Percentiles rank a stretch among this genome's conserved stretches.
Evolutionary conservation across 1,139 yeast species (phyloP).

Genomic region (Groenewaldozyma sp.): DNA sequence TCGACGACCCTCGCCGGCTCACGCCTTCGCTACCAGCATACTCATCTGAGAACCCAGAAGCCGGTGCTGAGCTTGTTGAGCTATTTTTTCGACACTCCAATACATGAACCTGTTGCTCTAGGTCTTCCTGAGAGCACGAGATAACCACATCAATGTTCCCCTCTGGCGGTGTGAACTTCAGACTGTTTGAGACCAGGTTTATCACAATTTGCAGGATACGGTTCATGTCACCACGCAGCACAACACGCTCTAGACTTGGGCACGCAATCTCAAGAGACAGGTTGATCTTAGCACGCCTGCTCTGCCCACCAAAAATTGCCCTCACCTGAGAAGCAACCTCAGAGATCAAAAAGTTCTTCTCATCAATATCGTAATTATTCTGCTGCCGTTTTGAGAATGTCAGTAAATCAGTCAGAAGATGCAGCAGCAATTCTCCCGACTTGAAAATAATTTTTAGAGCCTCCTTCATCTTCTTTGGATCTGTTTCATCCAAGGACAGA

Average conservation of each 20-base stretch:
- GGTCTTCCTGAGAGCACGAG: slow-evolving; percentile 1
- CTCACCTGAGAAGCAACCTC: slow-evolving; percentile 77
- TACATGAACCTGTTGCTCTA: neutral
- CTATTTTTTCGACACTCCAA: neutral
- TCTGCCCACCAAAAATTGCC: slow-evolving; percentile 80
- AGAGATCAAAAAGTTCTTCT: slow-evolving; percentile 59
- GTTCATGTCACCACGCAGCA: slow-evolving; percentile 82
- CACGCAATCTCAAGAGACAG: slow-evolving; percentile 37
- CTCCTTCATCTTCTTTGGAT: slow-evolving; percentile 58
- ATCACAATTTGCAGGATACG: slow-evolving; percentile 85
- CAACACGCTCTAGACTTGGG: slow-evolving; percentile 31
- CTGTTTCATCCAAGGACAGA: slow-evolving; percentile 79
- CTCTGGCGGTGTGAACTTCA: slow-evolving; percentile 85
- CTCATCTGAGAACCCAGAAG: neutral
- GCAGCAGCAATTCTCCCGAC: slow-evolving; percentile 77
- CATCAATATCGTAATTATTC: slow-evolving; percentile 69
- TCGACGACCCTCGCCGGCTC: neutral
- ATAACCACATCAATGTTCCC: slow-evolving; percentile 62
- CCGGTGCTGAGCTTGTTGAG: slow-evolving; percentile 4
- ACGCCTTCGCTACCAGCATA: neutral
- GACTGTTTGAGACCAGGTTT: slow-evolving; percentile 82
- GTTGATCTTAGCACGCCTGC: slow-evolving; percentile 64
- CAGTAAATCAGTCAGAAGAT: slow-evolving; percentile 74
- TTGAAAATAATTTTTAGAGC: slow-evolving; percentile 68
- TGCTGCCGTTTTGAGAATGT: slow-evolving; percentile 81